Percentiles rank a stretch among this genome's conserved stretches.
Conservation (phyloP, 345 rosid species). For the Citrus sp. region DNA sequence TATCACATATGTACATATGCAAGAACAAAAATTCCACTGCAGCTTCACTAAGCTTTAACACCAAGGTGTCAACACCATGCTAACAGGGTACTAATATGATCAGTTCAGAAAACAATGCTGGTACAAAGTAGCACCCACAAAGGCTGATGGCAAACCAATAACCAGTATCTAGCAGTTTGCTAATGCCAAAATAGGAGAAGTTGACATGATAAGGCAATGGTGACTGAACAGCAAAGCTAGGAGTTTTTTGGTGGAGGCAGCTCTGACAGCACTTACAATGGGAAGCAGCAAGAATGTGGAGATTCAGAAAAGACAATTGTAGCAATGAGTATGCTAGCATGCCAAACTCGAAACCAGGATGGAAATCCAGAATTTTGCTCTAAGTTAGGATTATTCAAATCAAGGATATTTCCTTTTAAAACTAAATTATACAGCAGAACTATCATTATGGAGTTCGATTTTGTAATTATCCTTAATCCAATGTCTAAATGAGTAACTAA, state of each 20-base stretch:
- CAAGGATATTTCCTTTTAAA: background rate
- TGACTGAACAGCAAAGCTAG: background rate
- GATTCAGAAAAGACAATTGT: background rate
- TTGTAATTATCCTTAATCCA: background rate
- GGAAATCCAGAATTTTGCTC: background rate
- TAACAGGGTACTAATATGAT: background rate
- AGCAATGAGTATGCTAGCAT: background rate
- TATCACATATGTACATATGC: background rate
- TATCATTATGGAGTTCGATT: background rate
- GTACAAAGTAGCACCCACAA: too few relatives aligned
- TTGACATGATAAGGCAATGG: background rate
- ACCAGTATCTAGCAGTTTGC: background rate
- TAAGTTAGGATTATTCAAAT: background rate
- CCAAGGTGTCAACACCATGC: background rate
- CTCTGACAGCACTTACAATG: background rate
- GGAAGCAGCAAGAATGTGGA: background rate
- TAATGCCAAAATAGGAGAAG: background rate
- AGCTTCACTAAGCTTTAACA: background rate
- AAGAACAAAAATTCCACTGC: background rate
- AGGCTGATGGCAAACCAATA: background rate
- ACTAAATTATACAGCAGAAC: background rate
- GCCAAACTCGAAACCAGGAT: background rate
- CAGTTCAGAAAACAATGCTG: background rate
- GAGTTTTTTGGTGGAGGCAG: conserved; percentile 1
- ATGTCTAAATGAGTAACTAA: background rate